Percentiles rank a stretch among this genome's conserved stretches.
Evolutionary conservation across 2,329 filamentous ascomycete species (phyloP).

Genomic region (Aureobasidium sp.): DNA sequence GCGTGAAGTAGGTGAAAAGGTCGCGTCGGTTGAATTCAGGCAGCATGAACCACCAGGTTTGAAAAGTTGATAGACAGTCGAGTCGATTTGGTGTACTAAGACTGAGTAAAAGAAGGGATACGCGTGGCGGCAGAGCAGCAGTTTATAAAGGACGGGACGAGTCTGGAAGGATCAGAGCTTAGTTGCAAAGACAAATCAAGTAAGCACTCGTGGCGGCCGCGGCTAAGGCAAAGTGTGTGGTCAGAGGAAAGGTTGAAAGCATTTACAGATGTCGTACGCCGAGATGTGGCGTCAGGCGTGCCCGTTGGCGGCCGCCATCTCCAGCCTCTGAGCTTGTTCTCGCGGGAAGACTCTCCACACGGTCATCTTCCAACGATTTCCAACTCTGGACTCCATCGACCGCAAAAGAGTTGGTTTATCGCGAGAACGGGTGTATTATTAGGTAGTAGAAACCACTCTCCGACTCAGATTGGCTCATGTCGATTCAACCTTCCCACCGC

Average conservation of each 20-base stretch:
- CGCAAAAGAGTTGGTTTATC: not conserved
- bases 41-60: constrained; percentile 32
- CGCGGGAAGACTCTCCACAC: not conserved
- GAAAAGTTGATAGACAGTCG: not conserved
- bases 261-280: not conserved
- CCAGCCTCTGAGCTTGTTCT: not conserved
- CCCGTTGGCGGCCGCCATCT: not conserved
- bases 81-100: constrained; percentile 3
- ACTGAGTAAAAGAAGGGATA: not conserved
- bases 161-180: constrained; percentile 6
- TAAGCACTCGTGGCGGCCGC: not conserved
- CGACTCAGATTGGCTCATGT: not conserved
- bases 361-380: not conserved
- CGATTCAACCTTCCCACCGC: not conserved
- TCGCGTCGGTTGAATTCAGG: constrained; percentile 26
- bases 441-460: not conserved
- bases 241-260: not conserved
- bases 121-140: not conserved
- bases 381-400: not conserved
- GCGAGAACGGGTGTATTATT: not conserved
- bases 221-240: constrained; percentile 6
- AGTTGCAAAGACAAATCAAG: not conserved
- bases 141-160: constrained; percentile 2
- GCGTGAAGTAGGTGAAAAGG: constrained; percentile 34
- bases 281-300: not conserved